Evolutionary conservation across 306 rosid genomes (phyloP).

Genomic region (Heteromeles arbutifolia): DNA sequence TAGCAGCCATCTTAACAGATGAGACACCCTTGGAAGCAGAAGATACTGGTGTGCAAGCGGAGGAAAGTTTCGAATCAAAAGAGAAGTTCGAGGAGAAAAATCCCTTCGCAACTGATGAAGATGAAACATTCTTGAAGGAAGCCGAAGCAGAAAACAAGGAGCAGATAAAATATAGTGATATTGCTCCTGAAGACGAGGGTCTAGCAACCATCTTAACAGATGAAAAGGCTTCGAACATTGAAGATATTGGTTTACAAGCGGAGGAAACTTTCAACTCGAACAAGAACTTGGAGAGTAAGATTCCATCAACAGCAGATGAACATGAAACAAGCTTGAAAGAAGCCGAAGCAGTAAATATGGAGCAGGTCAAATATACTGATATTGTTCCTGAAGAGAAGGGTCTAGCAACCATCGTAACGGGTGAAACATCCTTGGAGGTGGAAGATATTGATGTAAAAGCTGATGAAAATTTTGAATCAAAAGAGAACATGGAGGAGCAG

Average conservation of each 20-base stretch:
- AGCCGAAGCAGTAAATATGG: not conserved
- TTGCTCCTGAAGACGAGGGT: conserved; percentile 1
- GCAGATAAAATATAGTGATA: not conserved
- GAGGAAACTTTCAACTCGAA: not conserved
- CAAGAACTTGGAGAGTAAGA: not conserved
- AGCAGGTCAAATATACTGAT: not conserved
- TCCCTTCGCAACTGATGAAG: not conserved
- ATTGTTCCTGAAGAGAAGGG: not conserved
- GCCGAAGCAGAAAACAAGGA: conserved; percentile 1
- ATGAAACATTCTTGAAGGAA: conserved; percentile 16
- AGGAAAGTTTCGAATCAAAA: not conserved
- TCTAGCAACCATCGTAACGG: not conserved
- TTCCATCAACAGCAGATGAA: not conserved
- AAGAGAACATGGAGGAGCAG: conserved; percentile 6
- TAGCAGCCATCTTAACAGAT: not conserved
- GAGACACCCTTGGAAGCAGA: not conserved
- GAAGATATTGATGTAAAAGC: not conserved
- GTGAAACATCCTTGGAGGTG: not conserved
- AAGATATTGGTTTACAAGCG: conserved; percentile 5
- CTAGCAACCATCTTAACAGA: not conserved
- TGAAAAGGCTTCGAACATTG: not conserved
- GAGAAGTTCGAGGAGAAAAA: not conserved
- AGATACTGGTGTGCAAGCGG: not conserved
- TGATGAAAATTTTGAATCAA: not conserved
- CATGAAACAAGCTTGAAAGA: not conserved